Percentiles rank a stretch among this genome's conserved stretches.
These are phyloP conservation scores for Plasmodium blacklocki DNA, from an alignment of 169 alveolate species.

Conservation along the genomic window DNA sequence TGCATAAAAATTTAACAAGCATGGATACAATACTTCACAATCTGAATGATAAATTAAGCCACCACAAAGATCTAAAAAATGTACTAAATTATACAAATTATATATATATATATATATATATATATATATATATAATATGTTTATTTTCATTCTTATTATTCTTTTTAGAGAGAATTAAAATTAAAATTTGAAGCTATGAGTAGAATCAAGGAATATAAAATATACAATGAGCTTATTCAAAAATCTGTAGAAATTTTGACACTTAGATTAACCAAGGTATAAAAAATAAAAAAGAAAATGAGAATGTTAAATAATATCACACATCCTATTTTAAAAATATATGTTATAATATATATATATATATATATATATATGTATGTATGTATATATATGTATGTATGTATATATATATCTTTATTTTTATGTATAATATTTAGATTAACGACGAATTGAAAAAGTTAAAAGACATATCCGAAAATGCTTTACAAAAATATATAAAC, in stretches of 20 bases:
- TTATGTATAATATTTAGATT: slow-evolving; percentile 4
- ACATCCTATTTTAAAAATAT: too few species aligned
- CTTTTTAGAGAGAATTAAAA: slow-evolving; percentile 34
- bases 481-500: slow-evolving; percentile 61
- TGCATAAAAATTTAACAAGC: slow-evolving; percentile 40
- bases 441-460: slow-evolving; percentile 51
- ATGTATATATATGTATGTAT: not conserved
- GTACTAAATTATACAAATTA: slow-evolving; percentile 18
- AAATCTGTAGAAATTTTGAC: slow-evolving; percentile 52
- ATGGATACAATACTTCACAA: slow-evolving; percentile 23
- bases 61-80: slow-evolving; percentile 53
- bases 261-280: slow-evolving; percentile 35
- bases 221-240: slow-evolving; percentile 37
- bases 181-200: slow-evolving; percentile 64
- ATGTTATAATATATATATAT: not conserved
- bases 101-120: not conserved
- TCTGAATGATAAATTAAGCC: slow-evolving; percentile 33
- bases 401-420: not conserved
- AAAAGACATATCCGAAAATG: slow-evolving; percentile 27
- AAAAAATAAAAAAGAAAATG: too few species aligned
- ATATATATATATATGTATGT: not conserved
- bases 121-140: not conserved
- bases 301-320: too few species aligned
- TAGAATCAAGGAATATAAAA: slow-evolving; percentile 37
- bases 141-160: not conserved